These are phyloP conservation scores for Calocybe gangraenosa DNA, from an alignment of 768 basidiomycete genomes.

Conservation along the genomic window DNA sequence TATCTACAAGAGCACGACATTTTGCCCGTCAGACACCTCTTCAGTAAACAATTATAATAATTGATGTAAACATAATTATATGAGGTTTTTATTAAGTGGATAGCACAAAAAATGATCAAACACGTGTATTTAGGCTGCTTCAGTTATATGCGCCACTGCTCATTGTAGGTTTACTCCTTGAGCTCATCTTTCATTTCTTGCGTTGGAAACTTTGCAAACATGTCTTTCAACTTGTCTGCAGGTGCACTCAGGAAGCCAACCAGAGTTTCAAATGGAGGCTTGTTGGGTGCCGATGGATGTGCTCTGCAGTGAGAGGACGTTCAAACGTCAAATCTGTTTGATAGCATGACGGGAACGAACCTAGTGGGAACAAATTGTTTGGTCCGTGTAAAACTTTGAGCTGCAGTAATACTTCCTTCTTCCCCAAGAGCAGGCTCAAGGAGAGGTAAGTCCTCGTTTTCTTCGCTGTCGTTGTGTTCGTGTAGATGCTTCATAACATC, in stretches of 20 bases:
- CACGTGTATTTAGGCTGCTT: too few relatives aligned
- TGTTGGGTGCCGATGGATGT: conserved; percentile 49
- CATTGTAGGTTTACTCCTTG: not conserved
- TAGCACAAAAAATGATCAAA: too few relatives aligned
- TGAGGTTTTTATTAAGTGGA: too few relatives aligned
- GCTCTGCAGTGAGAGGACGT: conserved; percentile 31
- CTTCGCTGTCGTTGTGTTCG: conserved; percentile 55
- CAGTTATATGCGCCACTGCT: too few relatives aligned
- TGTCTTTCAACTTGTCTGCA: conserved; percentile 56
- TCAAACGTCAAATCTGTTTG: too few relatives aligned
- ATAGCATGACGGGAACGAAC: conserved; percentile 25
- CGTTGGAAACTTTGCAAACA: conserved; percentile 51
- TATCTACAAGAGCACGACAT: too few relatives aligned
- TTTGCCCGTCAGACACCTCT: too few relatives aligned
- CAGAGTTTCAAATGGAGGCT: conserved; percentile 59
- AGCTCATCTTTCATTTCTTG: conserved; percentile 38
- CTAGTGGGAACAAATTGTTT: conserved; percentile 63
- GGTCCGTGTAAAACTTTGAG: conserved; percentile 39
- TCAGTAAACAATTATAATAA: too few relatives aligned
- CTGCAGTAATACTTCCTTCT: conserved; percentile 37
- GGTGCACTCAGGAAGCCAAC: conserved; percentile 51
- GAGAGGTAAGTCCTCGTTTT: conserved; percentile 50
- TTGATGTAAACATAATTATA: too few relatives aligned
- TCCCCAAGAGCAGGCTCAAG: conserved; percentile 45
- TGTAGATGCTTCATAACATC: conserved; percentile 44